phyloP scores from a whole-genome alignment of 129 eudicot genomes.

The Artemisia annua region DNA sequence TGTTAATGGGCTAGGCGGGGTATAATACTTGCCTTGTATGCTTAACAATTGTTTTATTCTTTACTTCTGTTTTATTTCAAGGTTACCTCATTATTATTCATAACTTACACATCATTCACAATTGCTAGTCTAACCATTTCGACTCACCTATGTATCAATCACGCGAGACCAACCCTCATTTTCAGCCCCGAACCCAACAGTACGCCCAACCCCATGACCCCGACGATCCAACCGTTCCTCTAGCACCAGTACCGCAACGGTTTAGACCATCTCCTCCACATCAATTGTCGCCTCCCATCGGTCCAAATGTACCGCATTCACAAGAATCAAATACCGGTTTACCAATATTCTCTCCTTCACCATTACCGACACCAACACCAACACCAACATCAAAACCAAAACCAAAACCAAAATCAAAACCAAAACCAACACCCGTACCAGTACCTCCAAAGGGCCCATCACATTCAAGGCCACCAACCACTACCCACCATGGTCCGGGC shows the following conservation, averaged over 20 bases:
- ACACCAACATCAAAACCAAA: not conserved
- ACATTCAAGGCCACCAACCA: too few species aligned
- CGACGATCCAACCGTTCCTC: conserved; percentile 13
- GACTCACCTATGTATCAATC: conserved; percentile 47
- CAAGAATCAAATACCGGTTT: conserved; percentile 20
- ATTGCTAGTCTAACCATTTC: conserved; percentile 17
- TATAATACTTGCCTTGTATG: conserved; percentile 70
- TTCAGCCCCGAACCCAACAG: conserved; percentile 42
- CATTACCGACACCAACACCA: not conserved
- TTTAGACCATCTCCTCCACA: conserved; percentile 27
- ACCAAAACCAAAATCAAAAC: too few species aligned
- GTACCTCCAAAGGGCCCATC: too few species aligned
- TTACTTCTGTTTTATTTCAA: conserved; percentile 42
- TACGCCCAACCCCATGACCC: conserved; percentile 35
- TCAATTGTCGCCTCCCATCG: not conserved
- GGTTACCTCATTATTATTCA: conserved; percentile 30
- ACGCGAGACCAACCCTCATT: conserved; percentile 87
- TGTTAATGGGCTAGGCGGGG: conserved; percentile 2
- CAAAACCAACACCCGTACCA: not conserved
- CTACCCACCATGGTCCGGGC: too few species aligned
- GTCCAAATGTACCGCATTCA: conserved; percentile 28
- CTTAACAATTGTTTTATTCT: conserved; percentile 60
- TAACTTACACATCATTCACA: conserved; percentile 21
- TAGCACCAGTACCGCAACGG: conserved; percentile 31
- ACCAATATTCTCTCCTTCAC: conserved; percentile 3